Base-by-base conservation (phyloP, 2,329 filamentous ascomycete species). In the Colletotrichum sp. region DNA sequence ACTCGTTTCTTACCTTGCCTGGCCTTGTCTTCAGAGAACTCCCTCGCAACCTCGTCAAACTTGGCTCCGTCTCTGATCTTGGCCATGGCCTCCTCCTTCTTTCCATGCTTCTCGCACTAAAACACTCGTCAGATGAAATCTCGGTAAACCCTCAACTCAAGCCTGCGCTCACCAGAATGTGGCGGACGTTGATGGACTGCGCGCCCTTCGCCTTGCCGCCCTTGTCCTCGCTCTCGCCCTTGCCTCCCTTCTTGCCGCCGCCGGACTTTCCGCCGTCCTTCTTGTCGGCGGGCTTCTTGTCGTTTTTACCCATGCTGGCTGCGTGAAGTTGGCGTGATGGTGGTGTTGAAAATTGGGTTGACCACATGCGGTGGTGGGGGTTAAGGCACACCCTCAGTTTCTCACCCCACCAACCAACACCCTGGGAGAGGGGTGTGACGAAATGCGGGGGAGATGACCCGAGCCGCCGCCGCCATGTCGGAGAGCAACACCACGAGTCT, bases 1-100 rank as follows among this genome's bases (percentile, higher is more conserved):
- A 8, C 18, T 28, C 15, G 55, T 24, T 15, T 65, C 75, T 65
- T 80, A 91, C 90, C 93, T 84, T 91, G 89, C 77, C 92, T 88
- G 6, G 94, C 93, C 86, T 96, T 96, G 83, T 96, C 94, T 84
- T 96, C 94, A 0, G 93, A 95, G 81, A 91, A 94, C 79, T 93
- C 91, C 69, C 91, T 87, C 12, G 94, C 94, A 8, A 96, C 93
- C 64, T 94, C 92, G 79, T 95, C 94, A 81, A 96, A 96, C 80
- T 93, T 95, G 67, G 88, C 88, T 2, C 94, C 93, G 5, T 88
- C 90, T 52, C 89, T 89, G 68, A 96, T 84, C 85, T 95, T 93
- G 72, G 89, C 90, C 18, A 95, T 83, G 1, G 94, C 94, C 82
- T 95, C 93, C 81, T 95, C 94, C 82, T 95, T 96, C 84, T 93